These are phyloP conservation scores for Pichia sp. DNA, from an alignment of 1,139 yeast genomes.

Conservation along the genomic window DNA sequence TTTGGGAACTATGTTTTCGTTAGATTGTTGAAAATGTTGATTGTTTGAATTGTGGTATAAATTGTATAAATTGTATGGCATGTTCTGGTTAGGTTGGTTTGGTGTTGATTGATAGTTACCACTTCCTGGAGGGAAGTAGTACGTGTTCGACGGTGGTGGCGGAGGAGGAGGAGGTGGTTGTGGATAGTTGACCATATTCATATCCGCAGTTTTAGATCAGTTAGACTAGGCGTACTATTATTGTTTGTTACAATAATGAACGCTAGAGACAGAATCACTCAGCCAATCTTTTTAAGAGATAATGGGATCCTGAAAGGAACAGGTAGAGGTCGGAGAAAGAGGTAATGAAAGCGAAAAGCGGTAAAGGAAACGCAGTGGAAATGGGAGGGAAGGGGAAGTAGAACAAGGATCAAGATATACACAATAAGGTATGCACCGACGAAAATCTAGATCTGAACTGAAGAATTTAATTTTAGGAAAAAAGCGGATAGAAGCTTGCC, in stretches of 20 bases:
- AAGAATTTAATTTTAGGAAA: background rate
- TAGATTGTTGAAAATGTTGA: background rate
- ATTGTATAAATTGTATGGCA: background rate
- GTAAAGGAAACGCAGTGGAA: background rate
- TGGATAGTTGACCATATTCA: conserved; percentile 8
- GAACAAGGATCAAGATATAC: background rate
- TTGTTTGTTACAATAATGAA: background rate
- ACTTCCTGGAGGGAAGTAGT: background rate
- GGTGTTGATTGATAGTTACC: background rate
- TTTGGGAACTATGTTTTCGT: background rate
- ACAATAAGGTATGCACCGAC: background rate
- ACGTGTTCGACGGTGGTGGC: background rate
- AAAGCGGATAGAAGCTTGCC: background rate
- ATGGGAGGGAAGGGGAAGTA: background rate
- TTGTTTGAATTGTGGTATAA: background rate
- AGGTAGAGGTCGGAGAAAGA: background rate
- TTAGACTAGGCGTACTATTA: background rate
- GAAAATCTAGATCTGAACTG: background rate
- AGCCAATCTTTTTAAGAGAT: too few relatives aligned
- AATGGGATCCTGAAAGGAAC: background rate
- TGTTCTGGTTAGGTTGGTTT: background rate
- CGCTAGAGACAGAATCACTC: too few relatives aligned
- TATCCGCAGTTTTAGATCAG: background rate
- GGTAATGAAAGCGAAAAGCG: background rate
- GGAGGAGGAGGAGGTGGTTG: background rate